These are phyloP conservation scores for Hypoxylon rubiginosum DNA, from an alignment of 2,329 filamentous ascomycete genomes.

Conservation along the genomic window DNA sequence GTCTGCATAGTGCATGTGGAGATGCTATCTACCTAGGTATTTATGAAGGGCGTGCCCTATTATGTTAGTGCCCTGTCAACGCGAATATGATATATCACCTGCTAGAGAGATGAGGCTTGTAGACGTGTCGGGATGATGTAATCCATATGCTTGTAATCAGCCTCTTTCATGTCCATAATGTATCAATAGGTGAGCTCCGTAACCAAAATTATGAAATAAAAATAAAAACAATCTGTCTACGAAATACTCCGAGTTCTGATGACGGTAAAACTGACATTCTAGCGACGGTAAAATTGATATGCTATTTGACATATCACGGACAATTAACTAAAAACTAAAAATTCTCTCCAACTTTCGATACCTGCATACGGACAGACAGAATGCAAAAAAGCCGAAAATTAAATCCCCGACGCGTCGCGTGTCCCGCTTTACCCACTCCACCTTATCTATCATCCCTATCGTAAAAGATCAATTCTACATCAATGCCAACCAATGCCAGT, in stretches of 20 bases:
- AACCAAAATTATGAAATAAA: too few relatives aligned
- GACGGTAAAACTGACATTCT: too few relatives aligned
- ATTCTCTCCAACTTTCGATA: constrained; percentile 3
- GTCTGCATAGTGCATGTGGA: neutral
- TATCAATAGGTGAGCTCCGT: too few relatives aligned
- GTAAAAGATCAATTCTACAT: neutral
- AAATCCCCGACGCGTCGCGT: constrained; percentile 39
- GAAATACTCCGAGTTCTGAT: too few relatives aligned
- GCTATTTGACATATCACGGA: too few relatives aligned
- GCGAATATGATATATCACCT: neutral
- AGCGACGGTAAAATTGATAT: too few relatives aligned
- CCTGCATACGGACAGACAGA: neutral
- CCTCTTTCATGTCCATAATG: too few relatives aligned
- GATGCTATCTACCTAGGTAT: neutral
- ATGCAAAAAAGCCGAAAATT: neutral
- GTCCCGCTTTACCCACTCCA: constrained; percentile 31
- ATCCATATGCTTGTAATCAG: neutral
- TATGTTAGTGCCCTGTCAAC: neutral
- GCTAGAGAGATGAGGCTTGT: neutral
- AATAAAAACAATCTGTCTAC: neutral
- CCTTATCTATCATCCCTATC: constrained; percentile 7
- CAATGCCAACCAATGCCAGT: neutral
- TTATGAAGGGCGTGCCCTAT: neutral
- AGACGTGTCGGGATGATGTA: constrained; percentile 21
- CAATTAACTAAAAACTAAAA: neutral